A percentile compares a stretch with the other conserved stretches of the same genome.
Conservation (phyloP, 2,329 filamentous ascomycete genomes). For the Cercospora nicotianae region DNA sequence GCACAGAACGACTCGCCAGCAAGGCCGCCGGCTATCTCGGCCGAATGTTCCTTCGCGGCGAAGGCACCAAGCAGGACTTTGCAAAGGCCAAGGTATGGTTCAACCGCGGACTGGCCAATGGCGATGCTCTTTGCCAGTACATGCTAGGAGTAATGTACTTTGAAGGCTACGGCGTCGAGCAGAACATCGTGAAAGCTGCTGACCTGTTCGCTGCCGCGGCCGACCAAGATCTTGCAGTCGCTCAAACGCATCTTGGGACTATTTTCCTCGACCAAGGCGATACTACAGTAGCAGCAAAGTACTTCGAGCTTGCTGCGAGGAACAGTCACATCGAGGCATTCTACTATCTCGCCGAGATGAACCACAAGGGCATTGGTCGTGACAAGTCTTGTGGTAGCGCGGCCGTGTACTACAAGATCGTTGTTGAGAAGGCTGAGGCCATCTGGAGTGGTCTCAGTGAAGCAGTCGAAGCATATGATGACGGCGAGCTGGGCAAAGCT, state of each 20-base stretch:
- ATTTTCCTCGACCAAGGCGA: slow-evolving; percentile 89
- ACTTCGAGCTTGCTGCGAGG: slow-evolving; percentile 82
- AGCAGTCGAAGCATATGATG: slow-evolving; percentile 78
- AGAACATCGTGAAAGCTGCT: slow-evolving; percentile 70
- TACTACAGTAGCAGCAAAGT: slow-evolving; percentile 73
- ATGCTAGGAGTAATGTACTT: slow-evolving; percentile 81
- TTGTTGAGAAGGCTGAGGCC: slow-evolving; percentile 85
- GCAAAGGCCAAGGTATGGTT: slow-evolving; percentile 79
- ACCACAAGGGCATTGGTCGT: slow-evolving; percentile 74
- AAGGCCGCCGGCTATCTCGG: slow-evolving; percentile 87
- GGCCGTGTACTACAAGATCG: slow-evolving; percentile 81
- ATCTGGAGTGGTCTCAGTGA: slow-evolving; percentile 79
- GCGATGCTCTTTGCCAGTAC: slow-evolving; percentile 82
- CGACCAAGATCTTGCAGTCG: slow-evolving; percentile 75
- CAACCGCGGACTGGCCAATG: slow-evolving; percentile 70
- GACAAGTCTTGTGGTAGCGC: slow-evolving; percentile 77
- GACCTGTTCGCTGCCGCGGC: slow-evolving; percentile 76
- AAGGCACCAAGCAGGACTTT: slow-evolving; percentile 78
- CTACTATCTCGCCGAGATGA: slow-evolving; percentile 89
- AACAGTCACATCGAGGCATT: slow-evolving; percentile 85
- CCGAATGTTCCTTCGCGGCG: slow-evolving; percentile 84
- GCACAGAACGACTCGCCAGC: slow-evolving; percentile 73
- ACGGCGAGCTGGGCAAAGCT: slow-evolving; percentile 75
- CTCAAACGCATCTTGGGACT: slow-evolving; percentile 78
- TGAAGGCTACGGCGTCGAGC: slow-evolving; percentile 69